A percentile compares a stretch with the other conserved stretches of the same genome.
phyloP scores from a whole-genome alignment of 2,329 filamentous ascomycete species.

The Teratosphaeria destructans region DNA sequence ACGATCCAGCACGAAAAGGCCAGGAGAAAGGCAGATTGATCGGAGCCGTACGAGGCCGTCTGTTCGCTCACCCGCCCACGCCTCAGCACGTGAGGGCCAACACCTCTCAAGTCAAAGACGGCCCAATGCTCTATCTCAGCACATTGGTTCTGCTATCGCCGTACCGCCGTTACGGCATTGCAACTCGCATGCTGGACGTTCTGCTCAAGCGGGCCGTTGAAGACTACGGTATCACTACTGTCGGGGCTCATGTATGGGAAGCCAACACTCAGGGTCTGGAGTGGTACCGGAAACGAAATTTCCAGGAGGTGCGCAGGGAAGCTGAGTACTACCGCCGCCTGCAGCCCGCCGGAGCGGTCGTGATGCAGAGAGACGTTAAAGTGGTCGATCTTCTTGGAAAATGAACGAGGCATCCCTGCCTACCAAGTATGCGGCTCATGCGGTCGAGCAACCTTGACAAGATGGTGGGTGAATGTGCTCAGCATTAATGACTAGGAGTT shows the following conservation, averaged over 20 bases:
- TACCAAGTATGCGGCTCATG: not conserved
- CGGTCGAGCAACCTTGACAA: not conserved
- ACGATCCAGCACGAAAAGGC: constrained; percentile 24
- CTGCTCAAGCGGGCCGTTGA: constrained; percentile 29
- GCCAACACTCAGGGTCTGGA: constrained; percentile 48
- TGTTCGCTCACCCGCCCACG: constrained; percentile 24
- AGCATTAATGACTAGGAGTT: no score
- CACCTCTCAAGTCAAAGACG: not conserved
- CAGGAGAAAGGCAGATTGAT: constrained; percentile 29
- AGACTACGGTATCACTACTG: constrained; percentile 39
- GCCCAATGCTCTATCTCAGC: constrained; percentile 47
- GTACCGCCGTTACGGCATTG: constrained; percentile 48
- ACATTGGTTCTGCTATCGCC: constrained; percentile 50
- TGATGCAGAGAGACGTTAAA: constrained; percentile 33
- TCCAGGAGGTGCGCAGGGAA: constrained; percentile 41
- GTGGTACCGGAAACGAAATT: constrained; percentile 52
- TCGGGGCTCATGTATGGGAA: constrained; percentile 56
- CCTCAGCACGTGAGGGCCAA: not conserved
- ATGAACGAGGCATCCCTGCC: not conserved
- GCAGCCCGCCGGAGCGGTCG: constrained; percentile 44
- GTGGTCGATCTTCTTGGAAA: constrained; percentile 13
- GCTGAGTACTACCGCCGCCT: constrained; percentile 50
- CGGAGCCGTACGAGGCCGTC: constrained; percentile 38
- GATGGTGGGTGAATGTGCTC: not conserved
- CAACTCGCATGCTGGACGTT: constrained; percentile 41